A percentile compares a stretch with the other conserved stretches of the same genome.
Evolutionary conservation across 768 basidiomycete species (phyloP).

Genomic region (Mycena maculata): DNA sequence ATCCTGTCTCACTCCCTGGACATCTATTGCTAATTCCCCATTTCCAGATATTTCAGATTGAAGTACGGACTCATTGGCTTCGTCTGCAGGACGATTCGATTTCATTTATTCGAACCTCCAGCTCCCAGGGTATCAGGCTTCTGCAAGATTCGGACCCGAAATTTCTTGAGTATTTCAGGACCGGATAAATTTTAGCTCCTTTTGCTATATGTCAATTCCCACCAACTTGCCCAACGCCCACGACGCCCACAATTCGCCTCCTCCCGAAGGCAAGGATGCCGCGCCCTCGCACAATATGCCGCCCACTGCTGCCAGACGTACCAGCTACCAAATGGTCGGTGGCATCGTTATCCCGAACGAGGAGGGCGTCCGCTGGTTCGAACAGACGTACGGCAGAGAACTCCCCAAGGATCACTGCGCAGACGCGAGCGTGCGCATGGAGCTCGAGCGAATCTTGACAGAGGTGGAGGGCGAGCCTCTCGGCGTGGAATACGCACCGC

Average conservation of each 20-base stretch:
- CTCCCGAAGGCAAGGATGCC: background rate
- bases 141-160: slow-evolving; percentile 1
- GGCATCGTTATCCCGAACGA: slow-evolving; percentile 14
- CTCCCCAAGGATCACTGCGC: slow-evolving; percentile 12
- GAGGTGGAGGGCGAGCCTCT: slow-evolving; percentile 11
- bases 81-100: slow-evolving; percentile 4
- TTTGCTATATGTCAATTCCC: background rate
- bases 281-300: background rate
- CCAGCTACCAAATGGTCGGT: no score
- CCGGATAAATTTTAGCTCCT: slow-evolving; percentile 1
- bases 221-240: background rate
- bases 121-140: background rate
- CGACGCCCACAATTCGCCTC: background rate
- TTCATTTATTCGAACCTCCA: slow-evolving; percentile 6
- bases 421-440: slow-evolving; percentile 19
- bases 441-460: slow-evolving; percentile 8
- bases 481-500: slow-evolving; percentile 26
- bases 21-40: background rate
- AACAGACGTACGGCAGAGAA: slow-evolving; percentile 15
- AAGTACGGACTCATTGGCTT: background rate
- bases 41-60: background rate
- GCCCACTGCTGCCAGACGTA: background rate
- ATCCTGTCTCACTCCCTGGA: slow-evolving; percentile 7
- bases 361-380: slow-evolving; percentile 24
- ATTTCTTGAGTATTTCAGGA: background rate